Base-by-base conservation (phyloP, 2,329 filamentous ascomycete genomes). In the Pyrenophora tritici-repentis region DNA sequence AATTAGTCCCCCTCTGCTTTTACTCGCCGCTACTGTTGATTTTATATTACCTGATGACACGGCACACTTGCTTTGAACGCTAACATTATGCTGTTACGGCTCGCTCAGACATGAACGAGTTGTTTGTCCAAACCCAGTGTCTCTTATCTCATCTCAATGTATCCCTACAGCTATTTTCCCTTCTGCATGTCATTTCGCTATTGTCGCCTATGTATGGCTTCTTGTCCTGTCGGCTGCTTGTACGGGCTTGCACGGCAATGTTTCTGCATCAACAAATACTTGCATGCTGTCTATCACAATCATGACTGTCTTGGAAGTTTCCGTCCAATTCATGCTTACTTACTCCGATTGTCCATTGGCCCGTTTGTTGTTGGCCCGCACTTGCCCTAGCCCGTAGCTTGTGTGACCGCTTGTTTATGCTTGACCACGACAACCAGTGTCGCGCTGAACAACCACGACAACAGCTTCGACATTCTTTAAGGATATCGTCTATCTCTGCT, bases 341-440 rank as follows among this genome's bases (percentile, higher is more conserved):
- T 29, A 22, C 34, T 34, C 29, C 26, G 40, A 42, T 42, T 12
- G 34, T 14, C 12, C 35, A 10, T 14, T 31, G 8, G 4, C 31
- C 33, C 24, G 52, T 55, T 52, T 55, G 44, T 38, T 10, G 34
- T 39, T n/a, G 9, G 31, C 26, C 39, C 38, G 44, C 29, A 33
- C 53, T 31, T 55, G 48, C 53, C 53, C 20, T 31, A 32, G 33
- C 8, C 14, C 32, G 22, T n/a, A 22, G n/a, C 32, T 10, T 9
- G 3, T 26, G 17, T 34, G 33, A 47, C 18, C 20, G 29, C 12
- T 12, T 40, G 24, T 42, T 47, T 38, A 36, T 33, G 22, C 32
- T 47, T 35, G 32, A 44, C 48, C 12, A 18, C 40, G 6, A 18
- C 26, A 38, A 8, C 17, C 18, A 20, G 18, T 20, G 18, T 24